Percentiles rank a stretch among this genome's conserved stretches.
Conservation (phyloP, 2,329 filamentous ascomycete genomes). For the Apiospora phragmitis region DNA sequence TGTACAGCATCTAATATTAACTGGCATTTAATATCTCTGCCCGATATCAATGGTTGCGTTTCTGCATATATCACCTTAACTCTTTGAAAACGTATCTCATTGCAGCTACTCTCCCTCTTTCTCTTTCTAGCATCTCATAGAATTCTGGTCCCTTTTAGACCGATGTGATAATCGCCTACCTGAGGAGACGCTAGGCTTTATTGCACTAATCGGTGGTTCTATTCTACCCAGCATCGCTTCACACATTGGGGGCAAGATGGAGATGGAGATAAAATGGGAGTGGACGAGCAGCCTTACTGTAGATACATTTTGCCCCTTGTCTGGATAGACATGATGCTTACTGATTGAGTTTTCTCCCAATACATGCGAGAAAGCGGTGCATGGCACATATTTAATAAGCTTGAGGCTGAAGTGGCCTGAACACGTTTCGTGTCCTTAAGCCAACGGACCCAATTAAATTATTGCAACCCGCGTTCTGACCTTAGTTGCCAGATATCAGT, state of each 20-base stretch:
- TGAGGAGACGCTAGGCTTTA: background rate
- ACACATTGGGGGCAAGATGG: background rate
- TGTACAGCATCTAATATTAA: background rate
- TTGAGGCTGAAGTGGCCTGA: background rate
- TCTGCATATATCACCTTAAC: too few relatives aligned
- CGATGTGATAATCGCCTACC: background rate
- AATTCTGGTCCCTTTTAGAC: background rate
- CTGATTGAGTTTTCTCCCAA: too few relatives aligned
- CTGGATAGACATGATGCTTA: background rate
- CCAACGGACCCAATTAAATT: background rate
- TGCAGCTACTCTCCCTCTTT: too few relatives aligned
- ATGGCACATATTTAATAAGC: background rate
- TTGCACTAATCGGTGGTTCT: background rate
- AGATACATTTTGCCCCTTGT: background rate
- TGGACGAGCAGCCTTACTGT: background rate
- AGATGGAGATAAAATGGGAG: background rate
- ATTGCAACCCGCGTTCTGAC: background rate
- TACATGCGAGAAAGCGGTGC: too few relatives aligned
- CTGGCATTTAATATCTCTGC: too few relatives aligned
- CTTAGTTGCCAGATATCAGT: constrained; percentile 1
- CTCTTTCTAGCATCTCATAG: too few relatives aligned
- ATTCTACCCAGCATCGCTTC: background rate
- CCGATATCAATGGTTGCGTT: too few relatives aligned
- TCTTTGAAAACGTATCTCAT: too few relatives aligned
- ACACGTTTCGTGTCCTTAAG: constrained; percentile 8